phyloP scores from a whole-genome alignment of 495 filamentous ascomycete species.

The Penicillium steckii region DNA sequence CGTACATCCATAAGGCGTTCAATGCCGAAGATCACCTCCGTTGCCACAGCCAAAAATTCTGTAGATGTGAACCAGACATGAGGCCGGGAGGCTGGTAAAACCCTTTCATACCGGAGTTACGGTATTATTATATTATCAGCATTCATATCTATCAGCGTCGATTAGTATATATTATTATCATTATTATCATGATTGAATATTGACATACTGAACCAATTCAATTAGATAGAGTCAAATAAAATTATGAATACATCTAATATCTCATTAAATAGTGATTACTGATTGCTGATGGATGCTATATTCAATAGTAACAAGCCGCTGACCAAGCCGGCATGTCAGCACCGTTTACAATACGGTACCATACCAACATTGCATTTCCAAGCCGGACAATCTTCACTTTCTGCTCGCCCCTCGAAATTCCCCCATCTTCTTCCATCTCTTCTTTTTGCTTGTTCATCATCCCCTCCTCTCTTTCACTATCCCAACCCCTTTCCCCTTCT shows the following conservation, averaged over 20 bases:
- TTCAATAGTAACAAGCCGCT: constrained; percentile 1
- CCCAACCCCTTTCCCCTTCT: no score
- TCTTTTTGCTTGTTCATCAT: constrained; percentile 10
- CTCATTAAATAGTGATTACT: no score
- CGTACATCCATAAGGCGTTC: background rate
- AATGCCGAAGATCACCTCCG: constrained; percentile 6
- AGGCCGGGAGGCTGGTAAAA: constrained; percentile 9
- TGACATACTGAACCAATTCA: no score
- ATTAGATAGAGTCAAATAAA: no score
- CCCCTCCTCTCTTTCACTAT: constrained; percentile 4
- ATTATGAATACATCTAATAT: no score
- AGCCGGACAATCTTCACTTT: constrained; percentile 13
- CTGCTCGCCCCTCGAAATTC: constrained; percentile 12
- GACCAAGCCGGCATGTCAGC: constrained; percentile 11
- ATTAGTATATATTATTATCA: no score
- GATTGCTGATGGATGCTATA: no score
- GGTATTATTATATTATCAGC: no score
- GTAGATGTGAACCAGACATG: constrained; percentile 13
- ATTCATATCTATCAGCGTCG: no score
- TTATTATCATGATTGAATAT: no score
- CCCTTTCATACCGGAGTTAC: constrained; percentile 11
- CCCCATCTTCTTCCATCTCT: constrained; percentile 5
- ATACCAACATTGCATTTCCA: background rate
- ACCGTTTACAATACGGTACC: background rate
- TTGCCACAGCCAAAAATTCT: constrained; percentile 30